Evolutionary conservation across 2,329 filamentous ascomycete genomes (phyloP).

Genomic region (Fusarium agapanthi): DNA sequence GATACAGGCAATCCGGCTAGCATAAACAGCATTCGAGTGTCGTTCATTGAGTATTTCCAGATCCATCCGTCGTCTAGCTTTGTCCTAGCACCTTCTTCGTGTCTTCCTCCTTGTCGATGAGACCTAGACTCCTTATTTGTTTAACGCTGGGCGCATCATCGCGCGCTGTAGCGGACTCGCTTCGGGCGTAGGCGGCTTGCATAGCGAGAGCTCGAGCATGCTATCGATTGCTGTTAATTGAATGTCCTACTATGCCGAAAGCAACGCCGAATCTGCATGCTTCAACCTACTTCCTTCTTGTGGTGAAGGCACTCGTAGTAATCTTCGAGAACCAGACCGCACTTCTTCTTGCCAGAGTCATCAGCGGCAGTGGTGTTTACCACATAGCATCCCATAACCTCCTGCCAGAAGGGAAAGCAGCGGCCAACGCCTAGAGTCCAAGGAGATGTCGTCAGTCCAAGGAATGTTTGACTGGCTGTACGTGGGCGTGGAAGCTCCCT

Average conservation of each 20-base stretch:
- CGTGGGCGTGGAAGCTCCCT: background rate
- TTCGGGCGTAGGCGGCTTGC: conserved; percentile 85
- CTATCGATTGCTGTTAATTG: conserved; percentile 56
- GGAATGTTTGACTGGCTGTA: background rate
- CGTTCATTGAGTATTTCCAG: conserved; percentile 7
- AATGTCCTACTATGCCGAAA: background rate
- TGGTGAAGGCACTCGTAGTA: conserved; percentile 99
- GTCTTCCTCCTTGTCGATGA: conserved; percentile 86
- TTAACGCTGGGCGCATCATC: conserved; percentile 84
- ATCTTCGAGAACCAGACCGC: conserved; percentile 84
- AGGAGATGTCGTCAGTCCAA: conserved; percentile 37
- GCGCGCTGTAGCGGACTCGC: conserved; percentile 76
- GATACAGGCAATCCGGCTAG: background rate
- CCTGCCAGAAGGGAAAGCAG: conserved; percentile 99
- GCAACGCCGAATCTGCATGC: background rate
- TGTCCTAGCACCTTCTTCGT: conserved; percentile 66
- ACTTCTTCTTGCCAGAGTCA: conserved; percentile 85
- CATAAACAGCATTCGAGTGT: conserved; percentile 7
- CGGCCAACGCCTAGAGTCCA: conserved; percentile 66
- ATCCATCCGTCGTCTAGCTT: conserved; percentile 31
- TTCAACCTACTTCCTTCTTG: conserved; percentile 87
- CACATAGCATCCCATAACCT: conserved; percentile 97
- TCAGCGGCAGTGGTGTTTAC: conserved; percentile 87
- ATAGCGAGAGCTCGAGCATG: conserved; percentile 79
- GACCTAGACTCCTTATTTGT: conserved; percentile 86